A percentile compares a stretch with the other conserved stretches of the same genome.
phyloP scores from a whole-genome alignment of 805 yeast species.

The Lipomyces sp. region DNA sequence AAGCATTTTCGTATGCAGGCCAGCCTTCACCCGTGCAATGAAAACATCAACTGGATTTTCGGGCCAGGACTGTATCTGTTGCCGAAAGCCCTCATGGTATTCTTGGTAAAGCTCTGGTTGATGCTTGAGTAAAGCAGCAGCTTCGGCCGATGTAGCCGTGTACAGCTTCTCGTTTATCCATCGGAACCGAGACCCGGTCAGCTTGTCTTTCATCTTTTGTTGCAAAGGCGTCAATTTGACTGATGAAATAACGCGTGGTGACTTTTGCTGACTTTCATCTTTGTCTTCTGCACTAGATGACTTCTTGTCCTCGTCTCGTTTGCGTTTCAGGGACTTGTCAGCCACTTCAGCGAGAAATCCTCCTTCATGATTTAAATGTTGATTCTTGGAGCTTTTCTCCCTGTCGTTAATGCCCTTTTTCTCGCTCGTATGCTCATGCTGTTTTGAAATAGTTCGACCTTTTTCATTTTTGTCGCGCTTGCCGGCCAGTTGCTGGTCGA shows the following conservation, averaged over 20 bases:
- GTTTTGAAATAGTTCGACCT: too few relatives aligned
- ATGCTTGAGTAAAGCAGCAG: conserved; percentile 64
- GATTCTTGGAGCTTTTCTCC: background rate
- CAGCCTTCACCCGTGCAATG: conserved; percentile 59
- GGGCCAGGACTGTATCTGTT: conserved; percentile 97
- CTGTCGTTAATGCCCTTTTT: background rate
- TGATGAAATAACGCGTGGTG: conserved; percentile 4
- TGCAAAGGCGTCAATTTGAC: conserved; percentile 77
- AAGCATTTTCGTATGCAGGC: conserved; percentile 7
- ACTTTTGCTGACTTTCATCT: background rate
- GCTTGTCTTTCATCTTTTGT: conserved; percentile 90
- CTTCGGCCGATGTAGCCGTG: conserved; percentile 75
- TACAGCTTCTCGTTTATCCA: conserved; percentile 98
- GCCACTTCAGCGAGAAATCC: too few relatives aligned
- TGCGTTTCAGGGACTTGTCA: background rate
- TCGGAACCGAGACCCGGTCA: conserved; percentile 91
- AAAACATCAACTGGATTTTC: conserved; percentile 96
- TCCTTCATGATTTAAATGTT: background rate
- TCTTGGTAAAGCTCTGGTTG: conserved; percentile 91
- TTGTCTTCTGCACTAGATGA: background rate
- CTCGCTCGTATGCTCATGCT: too few relatives aligned
- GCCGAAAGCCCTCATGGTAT: conserved; percentile 91
- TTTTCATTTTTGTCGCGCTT: too few relatives aligned
- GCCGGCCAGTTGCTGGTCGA: conserved; percentile 16
- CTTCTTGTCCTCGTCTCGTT: background rate